These are phyloP conservation scores for Fomitopsis serialis DNA, from an alignment of 768 basidiomycete genomes.

Conservation along the genomic window DNA sequence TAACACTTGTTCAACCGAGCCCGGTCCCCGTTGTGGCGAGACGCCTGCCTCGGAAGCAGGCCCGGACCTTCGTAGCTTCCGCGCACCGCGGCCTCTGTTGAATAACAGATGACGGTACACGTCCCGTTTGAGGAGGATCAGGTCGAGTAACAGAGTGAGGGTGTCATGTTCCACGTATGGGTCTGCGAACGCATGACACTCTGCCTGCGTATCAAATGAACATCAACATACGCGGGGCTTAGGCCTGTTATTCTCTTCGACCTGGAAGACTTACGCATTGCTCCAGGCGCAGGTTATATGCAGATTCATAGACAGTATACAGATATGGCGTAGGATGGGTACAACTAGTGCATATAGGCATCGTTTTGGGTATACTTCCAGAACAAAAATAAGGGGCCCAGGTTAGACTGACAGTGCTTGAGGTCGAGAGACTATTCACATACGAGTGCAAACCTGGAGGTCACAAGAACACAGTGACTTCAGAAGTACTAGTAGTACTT, in stretches of 20 bases:
- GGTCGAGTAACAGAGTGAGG: conserved; percentile 67
- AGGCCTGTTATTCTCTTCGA: neutral
- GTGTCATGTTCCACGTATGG: conserved; percentile 84
- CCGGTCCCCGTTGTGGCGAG: neutral
- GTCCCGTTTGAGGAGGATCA: conserved; percentile 76
- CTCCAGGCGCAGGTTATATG: conserved; percentile 73
- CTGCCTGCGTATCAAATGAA: conserved; percentile 34
- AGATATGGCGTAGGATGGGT: conserved; percentile 58
- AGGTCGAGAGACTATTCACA: too few relatives aligned
- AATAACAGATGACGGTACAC: conserved; percentile 81
- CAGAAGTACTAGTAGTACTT: too few relatives aligned
- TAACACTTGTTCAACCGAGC: neutral
- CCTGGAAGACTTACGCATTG: conserved; percentile 60
- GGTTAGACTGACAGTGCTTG: too few relatives aligned
- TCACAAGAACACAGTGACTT: too few relatives aligned
- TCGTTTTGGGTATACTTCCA: too few relatives aligned
- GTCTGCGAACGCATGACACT: conserved; percentile 69
- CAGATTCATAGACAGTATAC: conserved; percentile 79
- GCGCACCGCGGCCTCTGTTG: conserved; percentile 67
- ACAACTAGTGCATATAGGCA: conserved; percentile 83
- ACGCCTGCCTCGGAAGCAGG: neutral
- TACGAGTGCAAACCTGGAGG: too few relatives aligned
- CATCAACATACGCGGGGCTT: too few relatives aligned
- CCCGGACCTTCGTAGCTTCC: conserved; percentile 30
- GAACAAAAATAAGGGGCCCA: too few relatives aligned